Evolutionary conservation across 179 eudicot species (phyloP).

Genomic region (Silene vulgaris): DNA sequence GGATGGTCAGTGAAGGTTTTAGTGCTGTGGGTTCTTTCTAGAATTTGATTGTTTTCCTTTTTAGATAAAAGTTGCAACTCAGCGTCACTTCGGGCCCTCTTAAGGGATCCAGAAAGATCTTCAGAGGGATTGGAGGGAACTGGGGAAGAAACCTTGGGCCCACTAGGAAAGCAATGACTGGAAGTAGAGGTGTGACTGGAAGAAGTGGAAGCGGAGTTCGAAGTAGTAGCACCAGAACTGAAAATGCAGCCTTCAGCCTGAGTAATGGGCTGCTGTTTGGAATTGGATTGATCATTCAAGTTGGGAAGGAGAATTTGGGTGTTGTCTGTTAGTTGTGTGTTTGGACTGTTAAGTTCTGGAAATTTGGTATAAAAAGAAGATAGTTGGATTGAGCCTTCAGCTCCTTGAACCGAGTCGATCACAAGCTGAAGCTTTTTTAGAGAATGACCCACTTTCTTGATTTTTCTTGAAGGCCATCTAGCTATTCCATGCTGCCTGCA

Average conservation of each 20-base stretch:
- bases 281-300: conserved; percentile 32
- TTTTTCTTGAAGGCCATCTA: conserved; percentile 93
- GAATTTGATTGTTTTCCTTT: conserved; percentile 30
- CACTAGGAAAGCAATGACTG: conserved; percentile 48
- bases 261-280: conserved; percentile 31
- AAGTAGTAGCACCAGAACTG: conserved; percentile 44
- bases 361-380: conserved; percentile 70
- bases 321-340: conserved; percentile 26
- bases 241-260: conserved; percentile 39
- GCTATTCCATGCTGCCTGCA: conserved; percentile 91
- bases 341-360: conserved; percentile 56
- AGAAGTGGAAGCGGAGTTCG: conserved; percentile 51
- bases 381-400: conserved; percentile 67
- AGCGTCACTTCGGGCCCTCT: conserved; percentile 49
- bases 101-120: conserved; percentile 29
- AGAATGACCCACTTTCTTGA: conserved; percentile 94
- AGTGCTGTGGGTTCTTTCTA: conserved; percentile 41
- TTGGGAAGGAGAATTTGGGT: conserved; percentile 30
- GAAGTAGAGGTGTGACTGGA: conserved; percentile 64
- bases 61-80: conserved; percentile 33
- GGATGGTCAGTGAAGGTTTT: conserved; percentile 36
- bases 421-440: conserved; percentile 77
- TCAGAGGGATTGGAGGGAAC: conserved; percentile 29
- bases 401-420: conserved; percentile 87
- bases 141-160: conserved; percentile 36